These are phyloP conservation scores for Candida maesae DNA, from an alignment of 805 yeast species.

Conservation along the genomic window DNA sequence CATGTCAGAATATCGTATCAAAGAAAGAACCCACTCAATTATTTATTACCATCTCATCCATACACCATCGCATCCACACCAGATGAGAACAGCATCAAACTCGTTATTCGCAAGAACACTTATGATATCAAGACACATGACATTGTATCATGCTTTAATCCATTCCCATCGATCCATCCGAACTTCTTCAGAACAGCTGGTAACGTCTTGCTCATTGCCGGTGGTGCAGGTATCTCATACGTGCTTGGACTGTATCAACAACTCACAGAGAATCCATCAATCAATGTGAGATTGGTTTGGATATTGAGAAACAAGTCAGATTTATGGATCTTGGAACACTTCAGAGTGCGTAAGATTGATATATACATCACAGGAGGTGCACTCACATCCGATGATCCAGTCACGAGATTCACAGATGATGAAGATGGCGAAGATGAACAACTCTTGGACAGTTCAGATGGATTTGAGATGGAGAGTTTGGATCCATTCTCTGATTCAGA, in stretches of 20 bases:
- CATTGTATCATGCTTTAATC: slow-evolving; percentile 37
- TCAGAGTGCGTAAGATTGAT: slow-evolving; percentile 33
- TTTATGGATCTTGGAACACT: slow-evolving; percentile 40
- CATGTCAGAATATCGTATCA: slow-evolving; percentile 50
- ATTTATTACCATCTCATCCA: slow-evolving; percentile 64
- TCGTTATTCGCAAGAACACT: slow-evolving; percentile 41
- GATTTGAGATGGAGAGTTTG: slow-evolving; percentile 21
- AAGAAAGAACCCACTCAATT: slow-evolving; percentile 34
- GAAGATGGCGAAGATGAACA: slow-evolving; percentile 23
- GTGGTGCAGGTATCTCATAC: slow-evolving; percentile 72
- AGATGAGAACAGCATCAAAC: slow-evolving; percentile 35
- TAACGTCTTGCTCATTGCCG: slow-evolving; percentile 53
- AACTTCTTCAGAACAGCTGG: slow-evolving; percentile 46
- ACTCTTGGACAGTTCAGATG: slow-evolving; percentile 21
- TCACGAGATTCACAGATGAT: slow-evolving; percentile 2
- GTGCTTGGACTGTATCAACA: slow-evolving; percentile 51
- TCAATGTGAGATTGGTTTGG: slow-evolving; percentile 49
- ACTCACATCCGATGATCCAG: slow-evolving; percentile 8
- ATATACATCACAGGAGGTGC: slow-evolving; percentile 36
- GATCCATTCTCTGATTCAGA: slow-evolving; percentile 22
- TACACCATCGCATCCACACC: slow-evolving; percentile 52
- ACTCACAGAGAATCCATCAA: slow-evolving; percentile 27
- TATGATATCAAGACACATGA: slow-evolving; percentile 32
- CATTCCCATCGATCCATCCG: slow-evolving; percentile 42
- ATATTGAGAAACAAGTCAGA: slow-evolving; percentile 45